Evolutionary conservation across 495 filamentous ascomycete genomes (phyloP).

Genomic region (Penicillium malachiteum): DNA sequence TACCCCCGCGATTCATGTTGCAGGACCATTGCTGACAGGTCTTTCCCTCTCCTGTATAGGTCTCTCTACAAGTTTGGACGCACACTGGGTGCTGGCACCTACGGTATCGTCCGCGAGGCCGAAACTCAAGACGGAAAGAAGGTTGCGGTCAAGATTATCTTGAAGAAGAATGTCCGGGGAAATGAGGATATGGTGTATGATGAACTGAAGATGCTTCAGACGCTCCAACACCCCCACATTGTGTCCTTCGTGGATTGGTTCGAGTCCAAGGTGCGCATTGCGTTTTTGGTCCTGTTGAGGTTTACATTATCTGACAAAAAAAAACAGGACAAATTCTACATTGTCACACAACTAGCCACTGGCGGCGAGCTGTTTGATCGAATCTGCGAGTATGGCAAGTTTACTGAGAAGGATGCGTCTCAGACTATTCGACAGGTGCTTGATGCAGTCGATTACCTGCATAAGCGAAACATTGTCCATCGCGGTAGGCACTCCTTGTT

Average conservation of each 20-base stretch:
- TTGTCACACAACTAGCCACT: constrained; percentile 94
- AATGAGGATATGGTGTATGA: constrained; percentile 99
- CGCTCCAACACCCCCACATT: constrained; percentile 90
- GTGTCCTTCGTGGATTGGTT: constrained; percentile 99
- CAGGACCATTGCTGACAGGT: not conserved
- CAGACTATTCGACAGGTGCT: constrained; percentile 95
- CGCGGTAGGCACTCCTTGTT: constrained; percentile 59
- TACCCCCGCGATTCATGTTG: not conserved
- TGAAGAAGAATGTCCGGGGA: constrained; percentile 98
- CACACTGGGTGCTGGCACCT: constrained; percentile 94
- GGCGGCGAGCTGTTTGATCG: constrained; percentile 97
- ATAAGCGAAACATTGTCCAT: constrained; percentile 94
- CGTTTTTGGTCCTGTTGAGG: no score
- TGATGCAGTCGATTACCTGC: constrained; percentile 91
- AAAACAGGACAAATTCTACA: constrained; percentile 96
- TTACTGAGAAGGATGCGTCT: constrained; percentile 98
- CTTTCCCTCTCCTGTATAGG: constrained; percentile 39
- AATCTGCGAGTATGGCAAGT: constrained; percentile 97
- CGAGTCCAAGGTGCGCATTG: constrained; percentile 68
- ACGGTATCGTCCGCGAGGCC: constrained; percentile 96
- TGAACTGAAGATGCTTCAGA: constrained; percentile 89
- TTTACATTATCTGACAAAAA: constrained; percentile 8
- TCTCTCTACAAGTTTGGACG: constrained; percentile 86
- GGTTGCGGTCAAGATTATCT: constrained; percentile 97
- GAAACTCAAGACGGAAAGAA: constrained; percentile 73